phyloP scores from a whole-genome alignment of 176 grass and related monocot species.

The Metroxylon sagu region DNA sequence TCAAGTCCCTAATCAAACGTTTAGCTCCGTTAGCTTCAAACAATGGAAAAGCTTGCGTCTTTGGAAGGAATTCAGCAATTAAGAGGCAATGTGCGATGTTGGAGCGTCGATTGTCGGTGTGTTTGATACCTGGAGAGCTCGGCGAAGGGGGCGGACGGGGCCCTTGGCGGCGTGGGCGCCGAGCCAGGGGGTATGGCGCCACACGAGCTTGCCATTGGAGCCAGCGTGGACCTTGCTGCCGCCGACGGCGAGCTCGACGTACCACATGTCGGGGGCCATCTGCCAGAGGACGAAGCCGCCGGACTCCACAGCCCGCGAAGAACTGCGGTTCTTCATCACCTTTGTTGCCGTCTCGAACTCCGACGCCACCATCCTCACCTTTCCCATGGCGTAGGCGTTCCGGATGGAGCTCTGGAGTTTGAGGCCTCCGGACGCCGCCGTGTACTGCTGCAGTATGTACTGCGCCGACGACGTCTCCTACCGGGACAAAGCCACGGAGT shows the following conservation, averaged over 20 bases:
- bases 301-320: conserved; percentile 43
- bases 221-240: conserved; percentile 83
- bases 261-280: conserved; percentile 93
- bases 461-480: conserved; percentile 82
- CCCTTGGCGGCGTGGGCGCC: conserved; percentile 87
- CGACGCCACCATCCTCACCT: conserved; percentile 81
- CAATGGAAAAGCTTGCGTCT: no score
- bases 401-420: conserved; percentile 56
- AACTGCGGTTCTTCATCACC: conserved; percentile 56
- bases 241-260: conserved; percentile 86
- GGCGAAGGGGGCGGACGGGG: conserved; percentile 73
- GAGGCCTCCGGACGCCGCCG: conserved; percentile 61
- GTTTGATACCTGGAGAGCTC: conserved; percentile 64
- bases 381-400: conserved; percentile 83
- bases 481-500: not conserved
- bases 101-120: not conserved
- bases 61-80: no score
- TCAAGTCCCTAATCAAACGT: conserved; percentile 52
- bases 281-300: conserved; percentile 93
- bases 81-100: not conserved
- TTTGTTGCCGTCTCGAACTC: conserved; percentile 73
- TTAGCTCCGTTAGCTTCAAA: no score
- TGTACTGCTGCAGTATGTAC: conserved; percentile 95
- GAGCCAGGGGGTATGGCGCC: conserved; percentile 96
- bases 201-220: conserved; percentile 78